phyloP scores from a whole-genome alignment of 2,329 filamentous ascomycete genomes.

The Cladophialophora immunda region DNA sequence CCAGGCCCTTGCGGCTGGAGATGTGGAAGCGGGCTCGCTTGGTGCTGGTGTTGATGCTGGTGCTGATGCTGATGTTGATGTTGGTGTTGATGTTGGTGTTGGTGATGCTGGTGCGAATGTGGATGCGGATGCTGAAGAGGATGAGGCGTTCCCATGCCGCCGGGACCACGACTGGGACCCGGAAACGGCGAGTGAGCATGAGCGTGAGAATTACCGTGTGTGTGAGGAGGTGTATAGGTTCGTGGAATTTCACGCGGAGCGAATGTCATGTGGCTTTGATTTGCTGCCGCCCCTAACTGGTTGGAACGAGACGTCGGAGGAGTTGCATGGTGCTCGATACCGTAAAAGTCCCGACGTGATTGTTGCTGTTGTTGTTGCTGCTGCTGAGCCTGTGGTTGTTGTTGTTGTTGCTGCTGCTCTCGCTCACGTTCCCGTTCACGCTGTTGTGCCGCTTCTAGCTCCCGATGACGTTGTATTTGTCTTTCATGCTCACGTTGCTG shows the following conservation, averaged over 20 bases:
- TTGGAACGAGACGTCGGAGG: conserved; percentile 27
- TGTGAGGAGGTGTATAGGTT: conserved; percentile 35
- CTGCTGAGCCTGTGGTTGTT: conserved; percentile 30
- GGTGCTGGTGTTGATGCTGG: conserved; percentile 26
- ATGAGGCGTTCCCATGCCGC: conserved; percentile 13
- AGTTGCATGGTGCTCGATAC: conserved; percentile 29
- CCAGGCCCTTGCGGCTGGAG: conserved; percentile 5
- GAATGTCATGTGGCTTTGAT: conserved; percentile 33
- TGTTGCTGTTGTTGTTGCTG: conserved; percentile 36
- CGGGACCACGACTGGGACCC: conserved; percentile 16
- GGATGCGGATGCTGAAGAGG: conserved; percentile 23
- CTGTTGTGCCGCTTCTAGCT: conserved; percentile 30
- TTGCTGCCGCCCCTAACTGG: conserved; percentile 25
- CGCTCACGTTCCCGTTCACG: conserved; percentile 29
- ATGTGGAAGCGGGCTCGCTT: conserved; percentile 18
- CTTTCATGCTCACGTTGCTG: conserved; percentile 37
- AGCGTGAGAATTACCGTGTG: conserved; percentile 23
- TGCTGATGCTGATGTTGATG: conserved; percentile 19
- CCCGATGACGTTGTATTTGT: conserved; percentile 33
- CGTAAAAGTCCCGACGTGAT: conserved; percentile 31
- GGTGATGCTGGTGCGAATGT: conserved; percentile 24
- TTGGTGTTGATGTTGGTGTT: conserved; percentile 21
- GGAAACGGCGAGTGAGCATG: conserved; percentile 22
- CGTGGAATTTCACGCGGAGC: conserved; percentile 33
- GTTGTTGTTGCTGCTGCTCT: conserved; percentile 28